A percentile compares a stretch with the other conserved stretches of the same genome.
Evolutionary conservation across 2,329 filamentous ascomycete genomes (phyloP).

Genomic region (Aureobasidium lini): DNA sequence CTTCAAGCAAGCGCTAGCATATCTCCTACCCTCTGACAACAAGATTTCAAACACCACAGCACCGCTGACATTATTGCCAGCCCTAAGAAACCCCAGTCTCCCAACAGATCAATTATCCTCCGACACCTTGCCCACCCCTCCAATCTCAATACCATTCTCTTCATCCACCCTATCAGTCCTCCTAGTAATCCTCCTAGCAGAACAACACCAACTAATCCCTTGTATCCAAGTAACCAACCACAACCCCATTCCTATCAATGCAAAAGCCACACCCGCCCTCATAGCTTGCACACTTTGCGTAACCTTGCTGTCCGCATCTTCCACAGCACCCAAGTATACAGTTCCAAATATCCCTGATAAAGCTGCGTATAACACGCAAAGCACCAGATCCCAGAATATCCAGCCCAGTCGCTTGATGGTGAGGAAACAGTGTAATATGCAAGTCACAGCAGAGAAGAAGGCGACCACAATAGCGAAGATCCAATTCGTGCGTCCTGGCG

Average conservation of each 20-base stretch:
- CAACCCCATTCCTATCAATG: neutral
- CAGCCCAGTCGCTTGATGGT: neutral
- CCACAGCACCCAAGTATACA: neutral
- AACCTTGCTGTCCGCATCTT: neutral
- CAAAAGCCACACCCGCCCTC: neutral
- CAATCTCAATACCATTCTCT: neutral
- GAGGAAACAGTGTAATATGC: neutral
- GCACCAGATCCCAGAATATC: neutral
- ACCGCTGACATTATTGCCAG: neutral
- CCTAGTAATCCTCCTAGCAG: neutral
- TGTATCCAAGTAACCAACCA: neutral
- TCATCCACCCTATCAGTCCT: neutral
- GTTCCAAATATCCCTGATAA: neutral
- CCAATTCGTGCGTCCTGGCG: neutral
- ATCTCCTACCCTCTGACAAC: too few species aligned
- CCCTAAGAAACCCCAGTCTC: neutral
- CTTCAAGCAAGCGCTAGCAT: too few species aligned
- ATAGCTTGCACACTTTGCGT: neutral
- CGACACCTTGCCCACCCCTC: neutral
- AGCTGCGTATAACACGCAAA: neutral
- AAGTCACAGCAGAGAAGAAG: neutral
- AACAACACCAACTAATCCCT: neutral
- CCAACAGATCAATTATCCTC: neutral
- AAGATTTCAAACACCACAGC: neutral
- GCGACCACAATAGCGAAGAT: neutral